Conservation (phyloP, 208 protist genomes). For the Trypanosoma vivax region DNA sequence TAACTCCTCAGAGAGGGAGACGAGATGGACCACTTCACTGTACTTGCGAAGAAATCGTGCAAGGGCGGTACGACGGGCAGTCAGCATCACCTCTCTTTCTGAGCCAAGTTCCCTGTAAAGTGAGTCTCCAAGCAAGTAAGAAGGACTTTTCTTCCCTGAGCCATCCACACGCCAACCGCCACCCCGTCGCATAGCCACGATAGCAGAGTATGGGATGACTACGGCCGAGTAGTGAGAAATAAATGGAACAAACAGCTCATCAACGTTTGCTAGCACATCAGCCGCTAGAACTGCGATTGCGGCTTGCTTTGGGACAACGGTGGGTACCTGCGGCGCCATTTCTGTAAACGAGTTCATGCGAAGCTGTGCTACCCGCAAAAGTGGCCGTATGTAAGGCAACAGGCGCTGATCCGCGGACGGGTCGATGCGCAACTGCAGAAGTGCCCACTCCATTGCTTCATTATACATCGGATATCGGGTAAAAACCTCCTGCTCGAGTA, state of each 20-base stretch:
- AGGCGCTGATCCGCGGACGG: slow-evolving; percentile 41
- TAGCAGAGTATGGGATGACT: slow-evolving; percentile 68
- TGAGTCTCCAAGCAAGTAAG: slow-evolving; percentile 27
- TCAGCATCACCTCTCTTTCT: slow-evolving; percentile 38
- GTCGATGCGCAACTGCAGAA: slow-evolving; percentile 65
- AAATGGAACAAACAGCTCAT: slow-evolving; percentile 71
- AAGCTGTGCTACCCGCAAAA: slow-evolving; percentile 64
- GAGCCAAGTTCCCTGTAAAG: slow-evolving; percentile 31
- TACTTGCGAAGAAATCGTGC: slow-evolving; percentile 54
- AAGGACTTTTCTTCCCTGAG: slow-evolving; percentile 23
- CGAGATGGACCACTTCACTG: slow-evolving; percentile 57
- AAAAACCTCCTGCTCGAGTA: slow-evolving; percentile 47
- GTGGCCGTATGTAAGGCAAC: slow-evolving; percentile 44
- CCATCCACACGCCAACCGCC: slow-evolving; percentile 39
- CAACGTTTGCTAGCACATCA: slow-evolving; percentile 70
- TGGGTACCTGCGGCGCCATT: slow-evolving; percentile 67
- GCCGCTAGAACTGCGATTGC: slow-evolving; percentile 68
- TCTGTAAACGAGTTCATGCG: slow-evolving; percentile 69
- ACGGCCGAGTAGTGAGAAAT: slow-evolving; percentile 67
- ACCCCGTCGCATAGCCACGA: slow-evolving; percentile 48
- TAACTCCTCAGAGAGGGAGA: slow-evolving; percentile 76
- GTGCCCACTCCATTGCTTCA: slow-evolving; percentile 40
- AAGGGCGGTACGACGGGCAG: slow-evolving; percentile 43
- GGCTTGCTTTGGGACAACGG: slow-evolving; percentile 34
- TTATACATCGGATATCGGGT: slow-evolving; percentile 56